Evolutionary conservation across 768 basidiomycete genomes (phyloP), one percentile per base, ranked within the genome.

Genomic region (Rhizopogon vinicolor): DNA sequence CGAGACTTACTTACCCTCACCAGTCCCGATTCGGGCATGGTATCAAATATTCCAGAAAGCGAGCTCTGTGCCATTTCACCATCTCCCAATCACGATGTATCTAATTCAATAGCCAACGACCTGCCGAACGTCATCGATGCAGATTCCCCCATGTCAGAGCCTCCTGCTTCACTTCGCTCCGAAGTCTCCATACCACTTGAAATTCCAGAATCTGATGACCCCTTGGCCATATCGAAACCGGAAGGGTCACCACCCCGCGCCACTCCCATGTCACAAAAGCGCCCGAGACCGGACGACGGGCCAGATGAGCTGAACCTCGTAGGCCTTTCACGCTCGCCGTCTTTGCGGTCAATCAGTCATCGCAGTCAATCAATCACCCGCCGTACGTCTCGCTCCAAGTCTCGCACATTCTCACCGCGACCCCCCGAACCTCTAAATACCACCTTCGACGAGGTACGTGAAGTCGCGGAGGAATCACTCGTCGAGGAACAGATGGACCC

Each of bases 21-120:
- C 52, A 80, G 79, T 61, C 71, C 68, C 5, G 74, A 77, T 49
- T 70, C 68, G 35, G 75, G 77, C 41, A 72, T 67, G 59, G 75
- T 80, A 57, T 63, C 58, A 29, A 66, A 73, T 64, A 63, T 80
- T 10, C 60, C 60, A 33, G 68, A 73, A 28, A 58, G 58, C 53
- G 71, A 75, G 48, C 49, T 72, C 31, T 64, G 58, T 40, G 60
- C 65, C 41, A 56, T 61, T 29, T 62, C 61, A 12, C 43, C 62
- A 19, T 44, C 54, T 13, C 28, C 54, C 28, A 59, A 52, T 22
- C 41, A 57, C 43, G 60, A 55, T 43, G 60, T 61, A 16, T 44
- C 50, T 19, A 14, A 22, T 14, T 54, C 55, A 25, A 49, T 55
- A n/a, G 52, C 31, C 5, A 54, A 50, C 52, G 58, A 64, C 48